Base-by-base conservation (phyloP, 2,329 filamentous ascomycete species). In the Neophaeococcomyces aloes region DNA sequence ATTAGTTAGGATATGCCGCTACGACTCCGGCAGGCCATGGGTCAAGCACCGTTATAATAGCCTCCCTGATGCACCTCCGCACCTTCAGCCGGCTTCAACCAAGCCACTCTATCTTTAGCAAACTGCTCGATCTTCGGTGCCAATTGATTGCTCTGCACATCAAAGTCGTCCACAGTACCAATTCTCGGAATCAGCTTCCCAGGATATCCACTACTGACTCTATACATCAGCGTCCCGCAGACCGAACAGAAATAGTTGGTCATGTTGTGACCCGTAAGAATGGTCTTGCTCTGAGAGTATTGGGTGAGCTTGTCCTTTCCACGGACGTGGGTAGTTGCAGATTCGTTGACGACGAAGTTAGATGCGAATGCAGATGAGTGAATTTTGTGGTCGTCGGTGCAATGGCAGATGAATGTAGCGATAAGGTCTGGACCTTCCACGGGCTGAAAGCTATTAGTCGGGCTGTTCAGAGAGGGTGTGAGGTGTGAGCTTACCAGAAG, bases 81-180 rank as follows among this genome's bases (percentile, higher is more conserved):
- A 0, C 64, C 67, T 32, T 69, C 62, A 0, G 59, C 56, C 1
- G 53, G 58, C 13, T 37, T 25, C 33, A 73, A 55, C 75, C 75
- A 79, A 8, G 38, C 53, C 2, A 74, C 72, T 2, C 75, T 61
- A 47, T 71, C 63, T 57, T 75, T 68, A 1, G 60, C 60, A 56
- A 70, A 81, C 35, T 67, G 61, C 62, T 80, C 78, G 0, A 67
- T 48, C 46, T 55, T 57, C 0, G 78, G 77, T 54, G 61, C 72
- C 49, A 81, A 57, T 53, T 68, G 72, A 0, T 69, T 75, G 61
- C 80, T 75, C 27, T 71, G 67, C 39, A 81, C 53, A 38, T 55
- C 58, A 40, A 77, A 76, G 59, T 81, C 77, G 56, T 82, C 78
- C 1, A 82, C 69, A 0, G 74, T 79, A 0, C 78, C 78, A 38